A percentile compares a stretch with the other conserved stretches of the same genome.
These are phyloP conservation scores for Penicillium palitans DNA, from an alignment of 2,329 filamentous ascomycete species.

Conservation along the genomic window DNA sequence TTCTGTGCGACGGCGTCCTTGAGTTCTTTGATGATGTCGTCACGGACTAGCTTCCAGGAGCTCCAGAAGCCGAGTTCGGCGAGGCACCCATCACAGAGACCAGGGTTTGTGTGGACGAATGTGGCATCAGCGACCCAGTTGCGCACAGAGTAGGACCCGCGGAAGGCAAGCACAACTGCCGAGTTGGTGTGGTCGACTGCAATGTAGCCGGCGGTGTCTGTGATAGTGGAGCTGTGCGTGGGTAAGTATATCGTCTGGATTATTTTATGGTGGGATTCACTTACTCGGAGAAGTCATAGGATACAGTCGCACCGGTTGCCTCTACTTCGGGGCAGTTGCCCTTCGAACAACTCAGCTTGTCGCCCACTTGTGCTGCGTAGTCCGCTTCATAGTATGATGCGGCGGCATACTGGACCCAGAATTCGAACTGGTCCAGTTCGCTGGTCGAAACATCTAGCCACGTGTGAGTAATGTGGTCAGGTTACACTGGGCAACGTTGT, in stretches of 20 bases:
- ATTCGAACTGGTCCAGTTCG: slow-evolving; percentile 36
- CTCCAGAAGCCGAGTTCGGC: slow-evolving; percentile 50
- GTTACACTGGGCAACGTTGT: not conserved
- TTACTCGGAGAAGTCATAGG: slow-evolving; percentile 51
- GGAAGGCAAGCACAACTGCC: slow-evolving; percentile 40
- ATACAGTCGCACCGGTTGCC: slow-evolving; percentile 29
- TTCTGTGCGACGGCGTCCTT: slow-evolving; percentile 18
- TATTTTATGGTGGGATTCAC: not conserved
- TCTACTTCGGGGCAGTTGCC: slow-evolving; percentile 51
- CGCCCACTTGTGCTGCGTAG: slow-evolving; percentile 43
- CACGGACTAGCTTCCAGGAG: slow-evolving; percentile 43
- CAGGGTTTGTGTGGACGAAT: slow-evolving; percentile 32
- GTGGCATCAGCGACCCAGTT: slow-evolving; percentile 37
- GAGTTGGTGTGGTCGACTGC: slow-evolving; percentile 49
- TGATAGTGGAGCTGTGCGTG: slow-evolving; percentile 20
- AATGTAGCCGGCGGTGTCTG: slow-evolving; percentile 51
- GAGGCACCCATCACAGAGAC: slow-evolving; percentile 46
- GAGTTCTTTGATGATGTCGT: slow-evolving; percentile 40
- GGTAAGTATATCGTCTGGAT: not conserved
- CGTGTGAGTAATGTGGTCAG: slow-evolving; percentile 2
- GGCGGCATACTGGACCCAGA: slow-evolving; percentile 53
- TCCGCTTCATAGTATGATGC: slow-evolving; percentile 52
- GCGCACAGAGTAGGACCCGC: slow-evolving; percentile 37
- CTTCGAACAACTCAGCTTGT: slow-evolving; percentile 44
- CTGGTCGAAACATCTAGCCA: slow-evolving; percentile 14